These are phyloP conservation scores for Candida neerlandica DNA, from an alignment of 1,139 yeast genomes.

Conservation along the genomic window DNA sequence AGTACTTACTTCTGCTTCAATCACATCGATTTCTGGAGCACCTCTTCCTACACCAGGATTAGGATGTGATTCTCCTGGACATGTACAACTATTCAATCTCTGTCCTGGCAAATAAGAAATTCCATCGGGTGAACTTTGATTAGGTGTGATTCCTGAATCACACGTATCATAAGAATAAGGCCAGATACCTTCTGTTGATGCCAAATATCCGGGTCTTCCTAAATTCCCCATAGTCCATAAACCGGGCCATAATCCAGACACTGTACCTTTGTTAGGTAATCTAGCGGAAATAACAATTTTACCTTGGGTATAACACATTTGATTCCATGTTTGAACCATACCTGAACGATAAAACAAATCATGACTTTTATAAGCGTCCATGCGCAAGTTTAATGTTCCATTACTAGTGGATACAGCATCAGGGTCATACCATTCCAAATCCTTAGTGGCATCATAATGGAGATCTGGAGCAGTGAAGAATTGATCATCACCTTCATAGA, in stretches of 20 bases:
- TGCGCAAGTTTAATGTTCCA: conserved; percentile 62
- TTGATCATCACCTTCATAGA: conserved; percentile 82
- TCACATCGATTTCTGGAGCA: conserved; percentile 85
- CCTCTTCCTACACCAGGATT: conserved; percentile 81
- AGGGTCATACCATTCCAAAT: conserved; percentile 88
- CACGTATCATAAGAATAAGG: conserved; percentile 80
- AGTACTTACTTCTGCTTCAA: conserved; percentile 72
- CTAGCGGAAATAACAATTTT: conserved; percentile 67
- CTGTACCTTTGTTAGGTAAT: conserved; percentile 72
- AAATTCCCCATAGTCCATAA: conserved; percentile 86
- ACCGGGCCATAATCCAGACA: conserved; percentile 91
- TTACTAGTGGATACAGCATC: conserved; percentile 72
- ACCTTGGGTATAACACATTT: conserved; percentile 80
- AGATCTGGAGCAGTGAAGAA: conserved; percentile 78
- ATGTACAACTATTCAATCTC: conserved; percentile 66
- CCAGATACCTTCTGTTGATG: conserved; percentile 86
- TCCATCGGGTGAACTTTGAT: conserved; percentile 83
- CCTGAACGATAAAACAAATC: conserved; percentile 76
- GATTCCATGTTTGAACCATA: conserved; percentile 86
- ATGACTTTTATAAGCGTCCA: conserved; percentile 78
- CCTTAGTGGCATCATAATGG: conserved; percentile 78
- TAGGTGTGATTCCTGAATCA: conserved; percentile 88
- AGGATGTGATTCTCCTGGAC: conserved; percentile 79
- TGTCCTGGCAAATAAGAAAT: conserved; percentile 81
- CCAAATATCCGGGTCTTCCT: conserved; percentile 81